phyloP scores from a whole-genome alignment of 2,329 filamentous ascomycete genomes.

The Curvularia verruculosa region DNA sequence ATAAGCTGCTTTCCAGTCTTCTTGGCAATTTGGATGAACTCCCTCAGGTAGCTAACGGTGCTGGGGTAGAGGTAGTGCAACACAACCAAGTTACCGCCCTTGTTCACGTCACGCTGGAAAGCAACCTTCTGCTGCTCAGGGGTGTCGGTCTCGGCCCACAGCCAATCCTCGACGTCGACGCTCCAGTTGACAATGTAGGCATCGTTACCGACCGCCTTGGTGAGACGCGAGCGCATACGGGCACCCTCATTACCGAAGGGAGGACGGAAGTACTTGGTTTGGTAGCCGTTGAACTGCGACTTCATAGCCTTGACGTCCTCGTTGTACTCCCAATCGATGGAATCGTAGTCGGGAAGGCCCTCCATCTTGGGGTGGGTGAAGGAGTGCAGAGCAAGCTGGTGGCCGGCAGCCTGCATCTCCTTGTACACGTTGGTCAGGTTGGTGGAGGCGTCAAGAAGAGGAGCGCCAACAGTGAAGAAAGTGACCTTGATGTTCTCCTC shows the following conservation, averaged over 20 bases:
- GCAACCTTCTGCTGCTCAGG: constrained; percentile 71
- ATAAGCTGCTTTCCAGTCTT: constrained; percentile 67
- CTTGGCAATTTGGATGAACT: constrained; percentile 71
- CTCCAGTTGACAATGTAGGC: constrained; percentile 70
- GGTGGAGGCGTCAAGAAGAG: constrained; percentile 63
- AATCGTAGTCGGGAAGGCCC: constrained; percentile 58
- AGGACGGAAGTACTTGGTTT: constrained; percentile 67
- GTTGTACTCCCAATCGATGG: constrained; percentile 67
- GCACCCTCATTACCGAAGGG: constrained; percentile 73
- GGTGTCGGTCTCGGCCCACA: constrained; percentile 66
- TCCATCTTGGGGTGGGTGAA: constrained; percentile 73
- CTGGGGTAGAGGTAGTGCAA: constrained; percentile 71
- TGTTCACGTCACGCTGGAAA: constrained; percentile 67
- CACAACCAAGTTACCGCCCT: constrained; percentile 69
- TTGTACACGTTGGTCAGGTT: constrained; percentile 69
- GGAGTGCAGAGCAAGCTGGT: constrained; percentile 72
- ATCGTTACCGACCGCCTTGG: constrained; percentile 53
- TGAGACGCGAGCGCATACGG: constrained; percentile 67
- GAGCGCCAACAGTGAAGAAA: constrained; percentile 72
- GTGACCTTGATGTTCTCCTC: constrained; percentile 69
- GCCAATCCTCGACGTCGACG: constrained; percentile 74
- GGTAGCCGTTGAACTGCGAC: constrained; percentile 43
- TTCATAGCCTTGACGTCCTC: constrained; percentile 61
- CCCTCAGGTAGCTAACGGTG: constrained; percentile 67
- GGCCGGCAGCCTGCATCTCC: constrained; percentile 66